Percentiles rank a stretch among this genome's conserved stretches.
phyloP scores from a whole-genome alignment of 768 basidiomycete species.

The Tulasnella sp. region DNA sequence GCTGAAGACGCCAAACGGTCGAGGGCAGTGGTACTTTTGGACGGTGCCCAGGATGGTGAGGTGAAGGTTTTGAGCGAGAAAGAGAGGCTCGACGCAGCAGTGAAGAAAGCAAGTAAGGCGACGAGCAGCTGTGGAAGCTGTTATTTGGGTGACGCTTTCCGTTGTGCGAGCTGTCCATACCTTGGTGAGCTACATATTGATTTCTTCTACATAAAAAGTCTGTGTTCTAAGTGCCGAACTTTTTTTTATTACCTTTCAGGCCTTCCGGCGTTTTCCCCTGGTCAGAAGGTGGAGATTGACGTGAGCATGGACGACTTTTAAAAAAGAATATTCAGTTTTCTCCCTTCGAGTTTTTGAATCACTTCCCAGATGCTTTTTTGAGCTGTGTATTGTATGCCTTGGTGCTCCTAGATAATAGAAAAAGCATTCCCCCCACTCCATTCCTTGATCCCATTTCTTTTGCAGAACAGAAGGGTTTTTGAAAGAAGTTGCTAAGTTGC shows the following conservation, averaged over 20 bases:
- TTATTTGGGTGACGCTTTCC: conserved; percentile 95
- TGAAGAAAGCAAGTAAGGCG: conserved; percentile 66
- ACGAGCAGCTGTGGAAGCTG: conserved; percentile 97
- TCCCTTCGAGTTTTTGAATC: neutral
- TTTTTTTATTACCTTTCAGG: conserved; percentile 40
- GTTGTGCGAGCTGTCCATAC: conserved; percentile 94
- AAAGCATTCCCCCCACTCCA: too few relatives aligned
- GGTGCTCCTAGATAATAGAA: too few relatives aligned
- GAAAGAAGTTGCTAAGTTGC: too few relatives aligned
- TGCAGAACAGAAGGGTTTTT: too few relatives aligned
- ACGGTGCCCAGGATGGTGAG: conserved; percentile 50
- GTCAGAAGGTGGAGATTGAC: conserved; percentile 92
- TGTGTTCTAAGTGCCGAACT: conserved; percentile 16
- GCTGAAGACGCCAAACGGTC: conserved; percentile 28
- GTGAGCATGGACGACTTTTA: conserved; percentile 84
- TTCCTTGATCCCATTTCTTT: too few relatives aligned
- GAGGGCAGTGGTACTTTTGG: conserved; percentile 56
- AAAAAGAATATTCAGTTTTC: conserved; percentile 14
- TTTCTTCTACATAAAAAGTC: neutral
- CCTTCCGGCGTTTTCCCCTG: conserved; percentile 94
- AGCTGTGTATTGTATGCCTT: too few relatives aligned
- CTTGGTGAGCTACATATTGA: conserved; percentile 50
- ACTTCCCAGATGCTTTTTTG: neutral
- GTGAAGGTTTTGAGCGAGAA: conserved; percentile 46
- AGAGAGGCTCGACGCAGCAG: conserved; percentile 54